Conservation (phyloP, 169 alveolate species). For the Besnoitia besnoiti region DNA sequence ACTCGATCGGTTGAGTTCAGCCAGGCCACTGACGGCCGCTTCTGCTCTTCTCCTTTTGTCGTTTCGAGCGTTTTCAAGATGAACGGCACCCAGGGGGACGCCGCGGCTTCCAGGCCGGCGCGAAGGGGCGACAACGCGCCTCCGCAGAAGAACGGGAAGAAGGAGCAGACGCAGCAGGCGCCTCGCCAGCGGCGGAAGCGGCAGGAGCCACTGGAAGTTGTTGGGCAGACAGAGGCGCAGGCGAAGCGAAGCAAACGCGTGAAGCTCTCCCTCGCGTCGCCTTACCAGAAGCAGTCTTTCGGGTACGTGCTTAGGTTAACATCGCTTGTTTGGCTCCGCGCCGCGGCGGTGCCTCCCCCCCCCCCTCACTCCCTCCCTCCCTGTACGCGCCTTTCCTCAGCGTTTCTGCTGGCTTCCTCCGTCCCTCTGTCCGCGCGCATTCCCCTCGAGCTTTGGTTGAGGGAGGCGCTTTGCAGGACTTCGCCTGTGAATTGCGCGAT, state of each 20-base stretch:
- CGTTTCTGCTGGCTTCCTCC: too few relatives aligned
- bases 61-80: not conserved
- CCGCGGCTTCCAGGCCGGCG: not conserved
- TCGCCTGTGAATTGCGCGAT: too few relatives aligned
- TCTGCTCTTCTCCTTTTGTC: not conserved
- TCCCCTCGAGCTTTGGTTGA: too few relatives aligned
- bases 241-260: not conserved
- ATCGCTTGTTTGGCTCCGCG: too few relatives aligned
- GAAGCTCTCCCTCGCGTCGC: slow-evolving; percentile 4
- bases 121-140: not conserved
- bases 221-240: not conserved
- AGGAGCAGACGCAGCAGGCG: not conserved
- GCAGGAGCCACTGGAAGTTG: not conserved
- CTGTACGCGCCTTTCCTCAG: too few relatives aligned
- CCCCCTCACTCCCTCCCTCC: too few relatives aligned
- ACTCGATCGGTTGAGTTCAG: too few relatives aligned
- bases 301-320: not conserved
- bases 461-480: too few relatives aligned
- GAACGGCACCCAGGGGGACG: not conserved
- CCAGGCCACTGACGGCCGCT: too few relatives aligned
- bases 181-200: not conserved
- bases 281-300: not conserved
- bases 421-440: too few relatives aligned
- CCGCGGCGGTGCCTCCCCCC: not conserved
- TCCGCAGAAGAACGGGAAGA: not conserved